Evolutionary conservation across 2,329 filamentous ascomycete species (phyloP), one percentile per base, ranked within the genome.

Genomic region (Cephalotrichum gorgonifer): DNA sequence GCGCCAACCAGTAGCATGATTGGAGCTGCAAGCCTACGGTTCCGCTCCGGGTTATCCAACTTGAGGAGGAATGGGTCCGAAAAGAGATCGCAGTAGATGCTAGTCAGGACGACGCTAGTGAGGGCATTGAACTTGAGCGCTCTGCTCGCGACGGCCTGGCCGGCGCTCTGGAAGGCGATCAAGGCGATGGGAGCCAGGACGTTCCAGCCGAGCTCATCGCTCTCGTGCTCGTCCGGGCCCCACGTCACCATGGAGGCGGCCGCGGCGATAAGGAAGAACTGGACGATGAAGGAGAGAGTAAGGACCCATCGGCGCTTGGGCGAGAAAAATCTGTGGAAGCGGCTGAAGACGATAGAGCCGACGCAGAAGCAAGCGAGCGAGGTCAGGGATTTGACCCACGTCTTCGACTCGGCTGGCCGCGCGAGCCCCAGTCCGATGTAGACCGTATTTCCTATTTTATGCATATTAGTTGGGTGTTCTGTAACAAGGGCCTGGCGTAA

Each of bases 71-170:
- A 62, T 28, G 67, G 64, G 50, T 88, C 85, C 1, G 81, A 85
- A 56, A 88, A 88, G 20, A 91, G 60, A 61, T 91, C 87, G 60
- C 85, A 89, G 67, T 90, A 91, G 53, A 87, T 81, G 60, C 84
- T 88, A 1, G 87, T 91, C 51, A 93, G 65, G 3, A 90, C 87
- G 15, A 89, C 86, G 53, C 83, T 88, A 0, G 86, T 89, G 20
- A 91, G 67, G 2, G 81, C 79, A 51, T 80, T 81, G 59, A 82
- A 84, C 57, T 81, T 76, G 52, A 91, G 64, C 0, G 84, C 80
- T 3, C 86, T 69, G 56, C 83, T 87, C 0, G 79, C 78, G n/a
- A 89, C 81, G 1, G 86, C 85, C 61, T 91, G 86, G 0, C 86
- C 87, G 49, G 83, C 84, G 54, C 80, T 83, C 67, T 91, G 86